Base-by-base conservation (phyloP, 2,329 filamentous ascomycete species). In the Chalaropsis ovoidea region DNA sequence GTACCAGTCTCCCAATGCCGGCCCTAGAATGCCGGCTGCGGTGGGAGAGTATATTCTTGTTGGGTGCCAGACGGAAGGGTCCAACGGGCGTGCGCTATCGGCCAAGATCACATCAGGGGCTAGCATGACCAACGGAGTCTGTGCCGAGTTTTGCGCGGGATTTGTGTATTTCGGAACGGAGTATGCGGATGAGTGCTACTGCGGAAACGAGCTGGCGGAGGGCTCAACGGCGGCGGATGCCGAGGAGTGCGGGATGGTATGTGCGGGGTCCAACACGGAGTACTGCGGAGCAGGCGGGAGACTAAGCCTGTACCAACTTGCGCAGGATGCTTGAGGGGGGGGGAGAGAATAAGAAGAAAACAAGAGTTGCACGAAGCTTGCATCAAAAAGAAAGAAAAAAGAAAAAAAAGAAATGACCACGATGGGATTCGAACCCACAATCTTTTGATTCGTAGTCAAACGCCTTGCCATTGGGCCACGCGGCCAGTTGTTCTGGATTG, bases 281-380 rank as follows among this genome's bases (percentile, higher is more conserved):
- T 75, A 72, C 65, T 80, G 78, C 65, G 78, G 78, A 22, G 75
- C 72, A 6, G 72, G 73, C 1, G 74, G 74, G 66, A 71, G 77
- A 66, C 67, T 80, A 69, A 73, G 71, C 5, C 69, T 76, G 17
- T 76, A 76, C 52, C 31, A 60, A 43, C 19, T 43, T 19, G 35
- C 47, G 19, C 2, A n/a, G 42, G 60, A 15, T 27, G 22, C 49
- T 24, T 27, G n/a, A 45, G 41, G 43, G 17, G 3, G 6, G 1
- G 4, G 15, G 43, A 6, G 43, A 19, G 4, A 54, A 27, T 27
- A 15, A 1, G 27, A 27, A 54, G 17, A 54, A 11, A 54, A 56
- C n/a, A 56, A 56, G 17, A n/a, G 8, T 8, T 56, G 2, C 27
- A 0, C 17, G 13, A 35, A 31, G 35, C 35, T 39, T 39, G 35